Conservation (phyloP, 2,329 filamentous ascomycete species). For the Raffaelea arxii region DNA sequence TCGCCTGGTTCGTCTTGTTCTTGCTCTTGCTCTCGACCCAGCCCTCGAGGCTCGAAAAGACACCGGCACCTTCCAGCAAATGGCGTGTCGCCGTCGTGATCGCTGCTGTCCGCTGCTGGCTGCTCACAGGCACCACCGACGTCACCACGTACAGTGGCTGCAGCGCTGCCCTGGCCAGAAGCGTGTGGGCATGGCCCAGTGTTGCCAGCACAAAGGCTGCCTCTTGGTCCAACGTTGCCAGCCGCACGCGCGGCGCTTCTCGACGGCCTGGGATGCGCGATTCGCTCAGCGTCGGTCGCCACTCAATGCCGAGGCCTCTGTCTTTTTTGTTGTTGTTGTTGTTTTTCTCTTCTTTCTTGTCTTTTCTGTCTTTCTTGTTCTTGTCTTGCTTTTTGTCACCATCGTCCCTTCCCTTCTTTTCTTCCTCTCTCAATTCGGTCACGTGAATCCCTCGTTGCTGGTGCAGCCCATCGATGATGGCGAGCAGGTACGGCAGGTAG, state of each 20-base stretch:
- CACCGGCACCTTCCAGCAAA: constrained; percentile 66
- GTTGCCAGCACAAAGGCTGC: constrained; percentile 70
- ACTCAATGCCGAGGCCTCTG: constrained; percentile 48
- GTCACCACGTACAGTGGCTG: constrained; percentile 63
- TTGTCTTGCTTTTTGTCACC: not conserved
- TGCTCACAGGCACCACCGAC: constrained; percentile 46
- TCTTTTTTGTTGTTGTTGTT: constrained; percentile 41
- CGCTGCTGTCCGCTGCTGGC: constrained; percentile 58
- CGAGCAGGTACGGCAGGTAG: constrained; percentile 78
- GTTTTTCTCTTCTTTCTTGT: constrained; percentile 51
- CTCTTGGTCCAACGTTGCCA: constrained; percentile 73
- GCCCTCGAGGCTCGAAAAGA: constrained; percentile 51
- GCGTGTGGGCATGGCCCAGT: constrained; percentile 62
- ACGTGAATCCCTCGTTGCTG: not conserved
- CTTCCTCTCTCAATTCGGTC: no score
- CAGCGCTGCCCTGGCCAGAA: constrained; percentile 63
- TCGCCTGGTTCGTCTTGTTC: constrained; percentile 29
- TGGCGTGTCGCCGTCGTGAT: constrained; percentile 67
- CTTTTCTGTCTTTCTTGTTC: not conserved
- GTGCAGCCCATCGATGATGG: constrained; percentile 60
- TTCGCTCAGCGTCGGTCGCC: constrained; percentile 70
- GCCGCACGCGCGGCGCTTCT: constrained; percentile 57
- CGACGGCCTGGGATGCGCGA: constrained; percentile 42
- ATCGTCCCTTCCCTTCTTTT: not conserved
- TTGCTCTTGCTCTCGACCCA: not conserved